Conservation (phyloP, 352 stramenopile genomes). For the Phytopythium mirpurense region DNA sequence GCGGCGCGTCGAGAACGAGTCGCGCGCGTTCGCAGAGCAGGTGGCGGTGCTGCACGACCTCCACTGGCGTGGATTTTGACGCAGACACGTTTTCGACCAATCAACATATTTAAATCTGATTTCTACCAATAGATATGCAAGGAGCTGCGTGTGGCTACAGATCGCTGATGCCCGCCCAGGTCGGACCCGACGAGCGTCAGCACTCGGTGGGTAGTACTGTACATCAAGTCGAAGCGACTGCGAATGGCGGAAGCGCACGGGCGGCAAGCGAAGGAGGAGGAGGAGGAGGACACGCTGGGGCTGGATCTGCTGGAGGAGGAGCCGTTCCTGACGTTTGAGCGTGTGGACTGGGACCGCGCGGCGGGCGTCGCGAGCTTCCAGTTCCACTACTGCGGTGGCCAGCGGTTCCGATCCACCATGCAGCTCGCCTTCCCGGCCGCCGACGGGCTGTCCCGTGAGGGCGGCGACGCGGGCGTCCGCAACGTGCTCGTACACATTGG, state of each 20-base stretch:
- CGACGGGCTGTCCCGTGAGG: neutral
- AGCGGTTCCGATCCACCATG: conserved; percentile 27
- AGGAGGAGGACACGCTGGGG: conserved; percentile 15
- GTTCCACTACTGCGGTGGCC: conserved; percentile 32
- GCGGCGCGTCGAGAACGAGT: conserved; percentile 34
- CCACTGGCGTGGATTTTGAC: conserved; percentile 17
- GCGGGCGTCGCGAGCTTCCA: conserved; percentile 18
- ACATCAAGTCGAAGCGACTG: too few relatives aligned
- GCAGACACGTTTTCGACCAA: conserved; percentile 10
- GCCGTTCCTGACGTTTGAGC: conserved; percentile 29
- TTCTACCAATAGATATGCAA: conserved; percentile 13
- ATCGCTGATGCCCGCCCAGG: too few relatives aligned
- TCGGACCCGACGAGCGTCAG: too few relatives aligned
- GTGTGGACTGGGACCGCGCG: conserved; percentile 15
- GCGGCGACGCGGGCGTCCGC: conserved; percentile 8
- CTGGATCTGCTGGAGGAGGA: conserved; percentile 27
- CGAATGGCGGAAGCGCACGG: too few relatives aligned
- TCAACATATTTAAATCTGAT: conserved; percentile 7
- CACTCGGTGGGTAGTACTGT: too few relatives aligned
- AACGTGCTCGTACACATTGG: conserved; percentile 31
- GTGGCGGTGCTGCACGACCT: conserved; percentile 35
- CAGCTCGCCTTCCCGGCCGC: conserved; percentile 8
- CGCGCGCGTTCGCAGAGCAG: conserved; percentile 26
- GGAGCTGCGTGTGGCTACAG: neutral
- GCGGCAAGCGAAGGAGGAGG: too few relatives aligned